Evolutionary conservation across 78 protist genomes (phyloP).

Genomic region (Chrysochromulina parva): DNA sequence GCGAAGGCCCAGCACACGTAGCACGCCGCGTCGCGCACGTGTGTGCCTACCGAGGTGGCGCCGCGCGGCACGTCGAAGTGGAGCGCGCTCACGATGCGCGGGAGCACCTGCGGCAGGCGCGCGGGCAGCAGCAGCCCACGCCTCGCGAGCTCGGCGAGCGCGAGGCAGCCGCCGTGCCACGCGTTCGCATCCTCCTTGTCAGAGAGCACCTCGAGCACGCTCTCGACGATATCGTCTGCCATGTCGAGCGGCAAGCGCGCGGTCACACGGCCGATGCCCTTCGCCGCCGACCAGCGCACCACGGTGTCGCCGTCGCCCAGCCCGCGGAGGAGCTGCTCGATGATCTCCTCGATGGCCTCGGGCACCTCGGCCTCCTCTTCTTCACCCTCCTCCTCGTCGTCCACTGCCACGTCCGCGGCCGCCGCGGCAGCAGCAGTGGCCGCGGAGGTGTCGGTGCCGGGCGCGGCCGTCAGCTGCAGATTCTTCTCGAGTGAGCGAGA

Average conservation of each 20-base stretch:
- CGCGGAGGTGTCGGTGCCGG: background rate
- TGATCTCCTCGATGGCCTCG: background rate
- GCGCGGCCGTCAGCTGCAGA: background rate
- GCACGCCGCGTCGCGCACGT: constrained; percentile 96
- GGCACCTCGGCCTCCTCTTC: constrained; percentile 37
- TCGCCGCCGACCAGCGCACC: constrained; percentile 89
- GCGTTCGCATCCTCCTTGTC: constrained; percentile 5
- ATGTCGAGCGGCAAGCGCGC: constrained; percentile 70
- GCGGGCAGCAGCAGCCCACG: constrained; percentile 88
- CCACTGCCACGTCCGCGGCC: background rate
- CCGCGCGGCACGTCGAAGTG: constrained; percentile 41
- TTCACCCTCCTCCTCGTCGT: background rate
- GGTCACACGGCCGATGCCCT: constrained; percentile 89
- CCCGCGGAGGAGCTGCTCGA: constrained; percentile 5
- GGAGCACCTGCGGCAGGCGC: constrained; percentile 42
- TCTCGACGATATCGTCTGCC: constrained; percentile 85
- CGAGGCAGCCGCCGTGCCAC: constrained; percentile 95
- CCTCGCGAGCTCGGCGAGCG: constrained; percentile 91
- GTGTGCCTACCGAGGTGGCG: constrained; percentile 81
- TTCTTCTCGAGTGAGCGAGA: constrained; percentile 28
- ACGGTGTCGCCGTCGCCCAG: constrained; percentile 41
- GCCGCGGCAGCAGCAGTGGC: background rate
- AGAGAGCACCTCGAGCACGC: constrained; percentile 28
- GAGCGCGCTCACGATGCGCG: constrained; percentile 55
- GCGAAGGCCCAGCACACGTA: constrained; percentile 97